phyloP scores from a whole-genome alignment of 192 early-diverging fungal genomes.

The Radiomyces spectabilis region DNA sequence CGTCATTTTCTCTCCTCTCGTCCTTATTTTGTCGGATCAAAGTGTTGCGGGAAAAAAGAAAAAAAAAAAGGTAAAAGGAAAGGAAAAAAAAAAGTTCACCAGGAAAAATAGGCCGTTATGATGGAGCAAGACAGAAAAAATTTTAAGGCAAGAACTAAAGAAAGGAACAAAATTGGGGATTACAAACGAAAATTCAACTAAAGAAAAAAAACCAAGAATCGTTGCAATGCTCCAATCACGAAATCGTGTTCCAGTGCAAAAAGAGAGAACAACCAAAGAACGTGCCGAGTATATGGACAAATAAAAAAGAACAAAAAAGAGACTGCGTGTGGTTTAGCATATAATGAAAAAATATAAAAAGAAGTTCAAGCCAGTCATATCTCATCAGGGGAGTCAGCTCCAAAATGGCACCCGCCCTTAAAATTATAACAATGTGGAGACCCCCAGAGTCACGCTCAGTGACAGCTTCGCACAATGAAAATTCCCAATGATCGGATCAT shows the following conservation, averaged over 20 bases:
- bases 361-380: not conserved
- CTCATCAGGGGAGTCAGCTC: not conserved
- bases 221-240: not conserved
- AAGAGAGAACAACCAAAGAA: not conserved
- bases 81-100: not conserved
- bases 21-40: not conserved
- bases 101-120: not conserved
- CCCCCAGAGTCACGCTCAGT: not conserved
- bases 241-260: not conserved
- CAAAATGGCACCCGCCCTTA: too few relatives aligned
- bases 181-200: not conserved
- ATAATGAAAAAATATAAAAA: not conserved
- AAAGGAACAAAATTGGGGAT: not conserved
- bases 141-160: not conserved
- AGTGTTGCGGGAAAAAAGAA: not conserved
- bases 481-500: not conserved
- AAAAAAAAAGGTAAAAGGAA: constrained; percentile 3
- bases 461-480: not conserved
- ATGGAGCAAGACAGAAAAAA: not conserved
- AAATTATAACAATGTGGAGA: not conserved
- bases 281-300: too few relatives aligned
- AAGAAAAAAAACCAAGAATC: not conserved
- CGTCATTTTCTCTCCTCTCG: constrained; percentile 15
- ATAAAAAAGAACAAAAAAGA: not conserved
- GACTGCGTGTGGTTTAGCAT: not conserved